phyloP scores from a whole-genome alignment of 768 basidiomycete genomes.

The Phylloporus rhodoxanthus region DNA sequence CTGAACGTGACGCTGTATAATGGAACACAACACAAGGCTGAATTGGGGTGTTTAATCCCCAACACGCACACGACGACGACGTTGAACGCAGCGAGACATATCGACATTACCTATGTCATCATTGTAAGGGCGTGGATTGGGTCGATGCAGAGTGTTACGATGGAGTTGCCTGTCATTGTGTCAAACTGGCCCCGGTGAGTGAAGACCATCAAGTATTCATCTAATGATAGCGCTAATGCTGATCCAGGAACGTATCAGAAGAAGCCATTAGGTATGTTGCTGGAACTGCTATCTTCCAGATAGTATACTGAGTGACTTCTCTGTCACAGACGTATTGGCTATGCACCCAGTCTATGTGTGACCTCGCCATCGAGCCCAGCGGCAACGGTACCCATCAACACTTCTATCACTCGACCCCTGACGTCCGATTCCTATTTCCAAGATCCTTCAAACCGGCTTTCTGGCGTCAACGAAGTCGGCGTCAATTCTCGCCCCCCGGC shows the following conservation, averaged over 20 bases:
- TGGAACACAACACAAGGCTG: slow-evolving; percentile 64
- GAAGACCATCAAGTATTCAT: background rate
- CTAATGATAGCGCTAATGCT: background rate
- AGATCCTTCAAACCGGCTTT: slow-evolving; percentile 4
- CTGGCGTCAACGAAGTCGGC: slow-evolving; percentile 6
- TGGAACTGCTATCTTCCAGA: background rate
- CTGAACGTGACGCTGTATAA: slow-evolving; percentile 71
- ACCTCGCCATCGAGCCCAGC: slow-evolving; percentile 25
- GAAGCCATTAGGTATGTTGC: slow-evolving; percentile 53
- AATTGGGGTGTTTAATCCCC: slow-evolving; percentile 66
- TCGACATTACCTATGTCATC: slow-evolving; percentile 79
- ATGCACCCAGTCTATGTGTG: slow-evolving; percentile 37
- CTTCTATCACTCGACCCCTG: slow-evolving; percentile 16
- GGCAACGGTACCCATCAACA: slow-evolving; percentile 27
- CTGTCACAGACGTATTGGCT: slow-evolving; percentile 42
- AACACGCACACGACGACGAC: slow-evolving; percentile 75
- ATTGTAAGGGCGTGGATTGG: slow-evolving; percentile 75
- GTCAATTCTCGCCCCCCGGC: slow-evolving; percentile 3
- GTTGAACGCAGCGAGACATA: slow-evolving; percentile 73
- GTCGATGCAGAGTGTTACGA: slow-evolving; percentile 52
- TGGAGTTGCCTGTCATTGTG: slow-evolving; percentile 75
- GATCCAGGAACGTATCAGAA: slow-evolving; percentile 56
- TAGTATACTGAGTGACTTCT: background rate
- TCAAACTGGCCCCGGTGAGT: slow-evolving; percentile 83
- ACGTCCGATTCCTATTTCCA: slow-evolving; percentile 18